Percentiles rank a stretch among this genome's conserved stretches.
phyloP scores from a whole-genome alignment of 352 stramenopile genomes.

The Globisporangium rhizosaccharum region DNA sequence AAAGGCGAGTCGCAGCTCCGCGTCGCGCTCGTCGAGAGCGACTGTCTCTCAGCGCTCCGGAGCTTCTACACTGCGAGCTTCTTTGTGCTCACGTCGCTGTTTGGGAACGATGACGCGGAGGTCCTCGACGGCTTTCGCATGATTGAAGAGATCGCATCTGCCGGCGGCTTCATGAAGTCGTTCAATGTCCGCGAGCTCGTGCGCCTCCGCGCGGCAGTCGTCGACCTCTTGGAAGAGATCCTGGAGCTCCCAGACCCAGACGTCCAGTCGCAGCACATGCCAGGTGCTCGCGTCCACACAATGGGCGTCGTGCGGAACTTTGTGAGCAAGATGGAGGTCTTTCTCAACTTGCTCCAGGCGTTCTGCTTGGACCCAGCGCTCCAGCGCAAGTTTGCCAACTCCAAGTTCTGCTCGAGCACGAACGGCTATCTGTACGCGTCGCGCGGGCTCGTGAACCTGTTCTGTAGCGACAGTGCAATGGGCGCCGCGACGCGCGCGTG shows the following conservation, averaged over 20 bases:
- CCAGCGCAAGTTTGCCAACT: constrained; percentile 68
- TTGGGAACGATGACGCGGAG: constrained; percentile 75
- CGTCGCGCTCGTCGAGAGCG: constrained; percentile 71
- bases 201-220: constrained; percentile 47
- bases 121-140: constrained; percentile 71
- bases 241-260: constrained; percentile 79
- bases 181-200: constrained; percentile 69
- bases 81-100: constrained; percentile 67
- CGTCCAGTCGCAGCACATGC: constrained; percentile 61
- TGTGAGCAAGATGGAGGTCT: constrained; percentile 81
- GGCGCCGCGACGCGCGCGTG: constrained; percentile 61
- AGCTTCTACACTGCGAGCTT: constrained; percentile 81
- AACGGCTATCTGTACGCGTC: constrained; percentile 68
- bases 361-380: constrained; percentile 65
- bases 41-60: constrained; percentile 75
- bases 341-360: constrained; percentile 54
- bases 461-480: constrained; percentile 69
- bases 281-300: constrained; percentile 56
- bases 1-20: constrained; percentile 77
- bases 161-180: constrained; percentile 68
- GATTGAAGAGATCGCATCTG: constrained; percentile 65
- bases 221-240: constrained; percentile 79
- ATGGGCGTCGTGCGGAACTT: constrained; percentile 86
- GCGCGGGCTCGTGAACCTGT: constrained; percentile 64
- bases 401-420: constrained; percentile 65